Conservation (phyloP, 192 early-diverging fungal genomes). For the Powellomyces hirtus region DNA sequence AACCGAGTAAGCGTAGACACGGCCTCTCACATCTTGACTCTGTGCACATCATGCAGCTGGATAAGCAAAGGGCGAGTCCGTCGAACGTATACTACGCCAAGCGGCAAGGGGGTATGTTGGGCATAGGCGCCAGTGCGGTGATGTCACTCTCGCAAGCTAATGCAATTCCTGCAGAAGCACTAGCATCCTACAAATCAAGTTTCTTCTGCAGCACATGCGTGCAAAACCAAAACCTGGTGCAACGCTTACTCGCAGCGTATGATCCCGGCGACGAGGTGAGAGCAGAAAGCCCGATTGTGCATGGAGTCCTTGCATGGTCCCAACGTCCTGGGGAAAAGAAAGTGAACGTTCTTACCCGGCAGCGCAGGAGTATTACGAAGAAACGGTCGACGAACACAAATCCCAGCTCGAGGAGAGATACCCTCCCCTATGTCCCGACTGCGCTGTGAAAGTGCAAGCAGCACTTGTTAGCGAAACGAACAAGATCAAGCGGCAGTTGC, state of each 20-base stretch:
- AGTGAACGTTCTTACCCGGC: background rate
- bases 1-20: background rate
- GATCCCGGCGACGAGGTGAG: constrained; percentile 20
- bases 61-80: background rate
- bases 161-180: background rate
- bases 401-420: constrained; percentile 13
- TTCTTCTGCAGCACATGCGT: constrained; percentile 14
- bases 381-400: constrained; percentile 13
- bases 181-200: background rate
- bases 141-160: no score
- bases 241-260: constrained; percentile 17
- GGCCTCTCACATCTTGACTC: background rate
- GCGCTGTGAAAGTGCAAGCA: background rate
- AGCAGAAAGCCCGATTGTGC: background rate
- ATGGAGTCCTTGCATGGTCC: background rate
- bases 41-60: background rate
- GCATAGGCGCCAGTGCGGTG: no score
- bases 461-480: background rate
- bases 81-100: background rate
- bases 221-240: constrained; percentile 22
- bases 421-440: constrained; percentile 7
- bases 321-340: background rate
- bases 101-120: no score
- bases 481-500: background rate
- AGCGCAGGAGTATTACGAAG: constrained; percentile 21